Conservation (phyloP, 441 rosid genomes). For the Populus hybrid region DNA sequence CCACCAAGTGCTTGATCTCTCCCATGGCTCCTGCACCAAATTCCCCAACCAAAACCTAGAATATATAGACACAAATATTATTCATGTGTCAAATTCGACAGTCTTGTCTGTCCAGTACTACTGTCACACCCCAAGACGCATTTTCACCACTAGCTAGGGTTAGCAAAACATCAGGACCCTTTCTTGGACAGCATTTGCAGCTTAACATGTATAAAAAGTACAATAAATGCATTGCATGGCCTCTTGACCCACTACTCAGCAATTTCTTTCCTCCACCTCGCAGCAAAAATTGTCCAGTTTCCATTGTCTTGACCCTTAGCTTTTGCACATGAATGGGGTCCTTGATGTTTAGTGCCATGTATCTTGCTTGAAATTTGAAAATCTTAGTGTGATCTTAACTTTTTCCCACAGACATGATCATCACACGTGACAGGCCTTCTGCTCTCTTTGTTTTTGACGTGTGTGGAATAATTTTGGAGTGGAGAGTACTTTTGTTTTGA, state of each 20-base stretch:
- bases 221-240: slow-evolving; percentile 23
- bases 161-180: background rate
- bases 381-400: background rate
- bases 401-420: slow-evolving; percentile 7
- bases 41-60: background rate
- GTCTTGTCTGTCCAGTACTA: slow-evolving; percentile 25
- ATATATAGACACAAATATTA: slow-evolving; percentile 28
- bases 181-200: slow-evolving; percentile 31
- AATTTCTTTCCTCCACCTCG: slow-evolving; percentile 18
- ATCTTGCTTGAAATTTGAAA: slow-evolving; percentile 19
- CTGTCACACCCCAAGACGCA: slow-evolving; percentile 21
- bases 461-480: background rate
- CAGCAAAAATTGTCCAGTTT: slow-evolving; percentile 24
- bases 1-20: slow-evolving; percentile 80
- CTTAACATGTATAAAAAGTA: slow-evolving; percentile 21
- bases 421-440: slow-evolving; percentile 6
- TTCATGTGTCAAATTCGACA: slow-evolving; percentile 39
- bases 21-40: slow-evolving; percentile 26
- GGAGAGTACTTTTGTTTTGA: background rate
- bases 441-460: background rate
- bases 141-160: slow-evolving; percentile 13
- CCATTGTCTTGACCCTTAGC: slow-evolving; percentile 23
- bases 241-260: slow-evolving; percentile 33
- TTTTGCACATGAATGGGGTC: slow-evolving; percentile 49
- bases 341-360: slow-evolving; percentile 2